Evolutionary conservation across 164 flowering plant genomes (phyloP).

Genomic region (Saururus chinensis): DNA sequence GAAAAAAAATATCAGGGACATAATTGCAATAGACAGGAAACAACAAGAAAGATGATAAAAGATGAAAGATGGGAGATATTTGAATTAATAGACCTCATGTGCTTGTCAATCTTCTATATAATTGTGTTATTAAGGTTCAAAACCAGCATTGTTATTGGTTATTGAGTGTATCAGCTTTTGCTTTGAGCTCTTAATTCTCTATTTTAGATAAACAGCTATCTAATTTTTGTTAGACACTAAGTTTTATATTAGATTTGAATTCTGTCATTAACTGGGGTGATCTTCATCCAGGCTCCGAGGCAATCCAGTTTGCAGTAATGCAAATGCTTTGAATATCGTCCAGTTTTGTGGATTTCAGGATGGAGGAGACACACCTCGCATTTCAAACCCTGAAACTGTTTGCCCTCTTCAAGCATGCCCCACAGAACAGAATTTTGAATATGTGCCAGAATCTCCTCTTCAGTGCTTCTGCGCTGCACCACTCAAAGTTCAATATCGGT

Average conservation of each 20-base stretch:
- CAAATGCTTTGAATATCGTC: constrained; percentile 28
- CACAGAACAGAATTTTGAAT: constrained; percentile 27
- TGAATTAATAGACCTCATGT: too few relatives aligned
- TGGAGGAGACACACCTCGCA: constrained; percentile 7
- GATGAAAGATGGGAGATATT: too few relatives aligned
- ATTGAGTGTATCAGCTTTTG: neutral
- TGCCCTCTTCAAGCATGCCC: constrained; percentile 50
- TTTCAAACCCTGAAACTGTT: constrained; percentile 4
- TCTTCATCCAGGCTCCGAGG: constrained; percentile 52
- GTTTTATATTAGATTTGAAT: neutral
- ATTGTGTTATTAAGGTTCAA: too few relatives aligned
- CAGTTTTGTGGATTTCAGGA: constrained; percentile 31
- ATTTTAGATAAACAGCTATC: neutral
- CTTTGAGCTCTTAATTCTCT: neutral
- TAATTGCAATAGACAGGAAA: too few relatives aligned
- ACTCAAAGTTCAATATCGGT: constrained; percentile 59
- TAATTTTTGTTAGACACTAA: neutral
- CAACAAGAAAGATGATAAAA: too few relatives aligned
- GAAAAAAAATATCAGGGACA: too few relatives aligned
- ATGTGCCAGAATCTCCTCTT: constrained; percentile 29
- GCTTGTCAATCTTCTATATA: too few relatives aligned
- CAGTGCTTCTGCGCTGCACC: constrained; percentile 74
- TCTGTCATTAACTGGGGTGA: neutral
- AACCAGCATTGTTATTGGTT: too few relatives aligned
- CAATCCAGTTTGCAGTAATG: constrained; percentile 50